A percentile compares a stretch with the other conserved stretches of the same genome.
phyloP scores from a whole-genome alignment of 208 protist species.

The Plasmodiophora brassicae region DNA sequence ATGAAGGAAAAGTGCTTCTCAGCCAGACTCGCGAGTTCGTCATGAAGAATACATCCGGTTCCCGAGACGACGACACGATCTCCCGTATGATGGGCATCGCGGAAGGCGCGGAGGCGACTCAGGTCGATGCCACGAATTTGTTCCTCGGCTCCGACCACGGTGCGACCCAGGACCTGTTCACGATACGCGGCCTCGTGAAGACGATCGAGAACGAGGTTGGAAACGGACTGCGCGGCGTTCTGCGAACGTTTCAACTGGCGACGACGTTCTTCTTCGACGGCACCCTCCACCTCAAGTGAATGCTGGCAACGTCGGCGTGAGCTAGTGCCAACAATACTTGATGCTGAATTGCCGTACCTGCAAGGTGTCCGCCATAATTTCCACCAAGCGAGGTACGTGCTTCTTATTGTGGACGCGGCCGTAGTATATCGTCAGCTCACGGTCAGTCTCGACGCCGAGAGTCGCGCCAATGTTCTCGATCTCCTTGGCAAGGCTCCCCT shows the following conservation, averaged over 20 bases:
- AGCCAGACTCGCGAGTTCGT: slow-evolving; percentile 77
- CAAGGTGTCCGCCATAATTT: slow-evolving; percentile 91
- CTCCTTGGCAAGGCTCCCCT: slow-evolving; percentile 72
- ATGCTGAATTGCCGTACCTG: too few species aligned
- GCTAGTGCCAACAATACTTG: too few species aligned
- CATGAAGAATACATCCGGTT: slow-evolving; percentile 85
- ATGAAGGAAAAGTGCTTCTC: slow-evolving; percentile 78
- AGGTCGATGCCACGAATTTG: slow-evolving; percentile 82
- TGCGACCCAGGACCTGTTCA: slow-evolving; percentile 78
- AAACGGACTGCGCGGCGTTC: too few species aligned
- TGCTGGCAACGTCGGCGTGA: too few species aligned
- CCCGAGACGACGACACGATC: slow-evolving; percentile 89
- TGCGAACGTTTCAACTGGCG: slow-evolving; percentile 87
- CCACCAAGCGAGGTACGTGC: slow-evolving; percentile 81
- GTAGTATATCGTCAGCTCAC: slow-evolving; percentile 93
- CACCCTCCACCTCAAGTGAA: slow-evolving; percentile 31
- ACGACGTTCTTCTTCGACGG: slow-evolving; percentile 86
- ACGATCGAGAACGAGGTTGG: slow-evolving; percentile 93
- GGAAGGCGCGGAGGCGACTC: slow-evolving; percentile 78
- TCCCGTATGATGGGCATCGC: slow-evolving; percentile 89
- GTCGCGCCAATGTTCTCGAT: slow-evolving; percentile 92
- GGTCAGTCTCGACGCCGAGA: slow-evolving; percentile 96
- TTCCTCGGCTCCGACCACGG: slow-evolving; percentile 91
- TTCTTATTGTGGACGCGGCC: slow-evolving; percentile 73
- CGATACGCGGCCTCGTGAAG: slow-evolving; percentile 89